These are phyloP conservation scores for Aspergillus tanneri DNA, from an alignment of 2,329 filamentous ascomycete genomes.

Conservation along the genomic window DNA sequence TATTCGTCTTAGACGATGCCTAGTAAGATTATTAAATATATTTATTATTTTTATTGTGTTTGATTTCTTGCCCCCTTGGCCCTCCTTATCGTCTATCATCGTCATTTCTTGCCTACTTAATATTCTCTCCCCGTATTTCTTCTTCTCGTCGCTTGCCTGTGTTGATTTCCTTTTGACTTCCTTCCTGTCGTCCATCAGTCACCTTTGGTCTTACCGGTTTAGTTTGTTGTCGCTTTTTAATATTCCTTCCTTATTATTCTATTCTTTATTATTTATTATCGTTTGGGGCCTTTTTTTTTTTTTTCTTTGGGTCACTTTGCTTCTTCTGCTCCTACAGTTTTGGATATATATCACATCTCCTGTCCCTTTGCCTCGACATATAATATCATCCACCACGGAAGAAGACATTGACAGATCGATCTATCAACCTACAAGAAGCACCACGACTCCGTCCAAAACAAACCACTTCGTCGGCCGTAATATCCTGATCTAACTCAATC, in stretches of 20 bases:
- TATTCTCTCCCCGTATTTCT: constrained; percentile 10
- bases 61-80: constrained; percentile 4
- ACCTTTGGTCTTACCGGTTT: constrained; percentile 11
- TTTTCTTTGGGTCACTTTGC: constrained; percentile 7
- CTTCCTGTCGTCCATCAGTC: constrained; percentile 46
- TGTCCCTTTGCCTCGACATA: background rate
- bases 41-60: constrained; percentile 3
- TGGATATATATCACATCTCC: constrained; percentile 1
- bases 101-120: background rate
- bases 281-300: constrained; percentile 8
- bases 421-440: background rate
- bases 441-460: no score
- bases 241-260: constrained; percentile 12
- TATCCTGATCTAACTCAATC: no score
- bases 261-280: constrained; percentile 9
- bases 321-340: constrained; percentile 7
- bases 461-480: no score
- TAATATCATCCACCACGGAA: background rate
- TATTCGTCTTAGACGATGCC: background rate
- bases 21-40: constrained; percentile 8
- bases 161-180: constrained; percentile 35
- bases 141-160: constrained; percentile 7
- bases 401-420: background rate
- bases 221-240: constrained; percentile 9
- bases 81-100: constrained; percentile 9